Evolutionary conservation across 352 stramenopile species (phyloP).

Genomic region (Elongisporangium undulatum): DNA sequence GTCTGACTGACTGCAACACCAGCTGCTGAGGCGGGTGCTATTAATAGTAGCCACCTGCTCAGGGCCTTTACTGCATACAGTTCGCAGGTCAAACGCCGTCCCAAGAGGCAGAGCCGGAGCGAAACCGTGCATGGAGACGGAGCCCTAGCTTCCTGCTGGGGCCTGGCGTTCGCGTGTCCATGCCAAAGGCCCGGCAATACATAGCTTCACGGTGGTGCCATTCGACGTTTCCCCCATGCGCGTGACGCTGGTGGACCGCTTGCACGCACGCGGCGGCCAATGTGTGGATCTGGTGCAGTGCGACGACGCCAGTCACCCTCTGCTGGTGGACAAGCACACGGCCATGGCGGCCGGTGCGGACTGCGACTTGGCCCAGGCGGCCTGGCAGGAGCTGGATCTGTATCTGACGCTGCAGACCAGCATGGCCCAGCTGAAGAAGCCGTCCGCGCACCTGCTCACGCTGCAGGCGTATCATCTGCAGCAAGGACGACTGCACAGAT

Average conservation of each 20-base stretch:
- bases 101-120: neutral
- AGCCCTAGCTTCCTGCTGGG: neutral
- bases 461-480: conserved; percentile 43
- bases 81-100: neutral
- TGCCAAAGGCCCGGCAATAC: neutral
- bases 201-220: neutral
- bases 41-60: too few relatives aligned
- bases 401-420: conserved; percentile 37
- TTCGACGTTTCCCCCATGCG: neutral
- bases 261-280: conserved; percentile 17
- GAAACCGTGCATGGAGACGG: neutral
- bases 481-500: conserved; percentile 47
- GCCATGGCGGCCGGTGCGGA: conserved; percentile 21
- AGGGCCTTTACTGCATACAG: neutral
- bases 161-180: neutral
- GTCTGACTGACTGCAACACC: too few relatives aligned
- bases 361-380: conserved; percentile 20
- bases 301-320: conserved; percentile 2
- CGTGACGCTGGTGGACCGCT: neutral
- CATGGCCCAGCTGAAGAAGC: conserved; percentile 2
- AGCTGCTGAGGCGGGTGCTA: too few relatives aligned
- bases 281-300: conserved; percentile 58
- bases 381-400: conserved; percentile 62
- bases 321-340: conserved; percentile 68
- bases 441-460: conserved; percentile 35